Evolutionary conservation across 2,329 filamentous ascomycete species (phyloP), one percentile per base, ranked within the genome.

Genomic region (Fusarium proliferatum): DNA sequence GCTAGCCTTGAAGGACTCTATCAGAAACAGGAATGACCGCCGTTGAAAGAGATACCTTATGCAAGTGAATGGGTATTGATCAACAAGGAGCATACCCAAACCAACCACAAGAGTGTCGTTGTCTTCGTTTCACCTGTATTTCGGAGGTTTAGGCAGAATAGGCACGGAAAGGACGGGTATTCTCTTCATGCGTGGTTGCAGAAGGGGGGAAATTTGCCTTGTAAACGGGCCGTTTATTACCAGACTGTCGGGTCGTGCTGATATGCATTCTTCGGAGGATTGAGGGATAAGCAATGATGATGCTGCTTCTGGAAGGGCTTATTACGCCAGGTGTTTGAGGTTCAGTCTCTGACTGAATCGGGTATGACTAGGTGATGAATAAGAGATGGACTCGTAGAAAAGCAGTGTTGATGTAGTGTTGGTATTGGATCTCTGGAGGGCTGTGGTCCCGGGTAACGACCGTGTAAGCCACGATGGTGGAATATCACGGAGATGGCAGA

Each of bases 231-330:
- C 66, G 67, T 69, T 70, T 51, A 42, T 51, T 53, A 69, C 67
- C 67, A 69, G n/a, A 69, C 65, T 69, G 67, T 65, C 66, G 67
- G 67, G 67, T 68, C 64, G 21, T 21, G 48, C 63, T 61, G 46
- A 43, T 48, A 43, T 62, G 65, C 64, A 69, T 56, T 42, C 23
- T 45, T 45, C 42, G 55, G 56, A 34, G 21, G 30, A 26, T 39
- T 58, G 57, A 68, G 48, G 58, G 55, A 61, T 42, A 23, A 61
- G 36, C n/a, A 28, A 12, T 36, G n/a, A 2, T 17, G 38, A 62
- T 64, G 43, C 46, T 64, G 10, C n/a, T 33, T 64, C 15, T 15
- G 23, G 15, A 34, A 45, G 52, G 38, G 26, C 41, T 16, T 43
- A 43, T 38, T 30, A 39, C n/a, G 28, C 41, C 38, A 49, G n/a